Evolutionary conservation across 2,329 filamentous ascomycete species (phyloP).

Genomic region (Colletotrichum scovillei): DNA sequence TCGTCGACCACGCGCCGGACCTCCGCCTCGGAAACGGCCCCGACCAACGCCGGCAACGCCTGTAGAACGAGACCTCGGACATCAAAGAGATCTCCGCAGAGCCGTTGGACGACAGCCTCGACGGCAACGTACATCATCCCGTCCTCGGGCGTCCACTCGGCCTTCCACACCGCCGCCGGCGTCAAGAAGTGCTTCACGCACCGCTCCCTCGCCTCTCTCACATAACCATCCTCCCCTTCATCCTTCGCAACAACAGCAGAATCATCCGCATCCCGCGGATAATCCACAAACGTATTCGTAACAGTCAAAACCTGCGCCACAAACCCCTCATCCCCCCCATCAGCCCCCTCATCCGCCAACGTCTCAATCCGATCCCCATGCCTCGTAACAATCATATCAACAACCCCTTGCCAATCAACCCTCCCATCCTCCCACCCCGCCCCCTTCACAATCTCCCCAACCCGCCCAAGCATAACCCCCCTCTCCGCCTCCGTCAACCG

Average conservation of each 20-base stretch:
- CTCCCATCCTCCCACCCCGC: slow-evolving; percentile 39
- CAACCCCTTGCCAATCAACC: slow-evolving; percentile 74
- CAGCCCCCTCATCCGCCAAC: slow-evolving; percentile 23
- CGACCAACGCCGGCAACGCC: slow-evolving; percentile 11
- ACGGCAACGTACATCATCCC: slow-evolving; percentile 57
- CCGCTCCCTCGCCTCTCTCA: slow-evolving; percentile 52
- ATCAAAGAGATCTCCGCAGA: slow-evolving; percentile 47
- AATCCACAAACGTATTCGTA: slow-evolving; percentile 57
- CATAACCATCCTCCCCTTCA: slow-evolving; percentile 43
- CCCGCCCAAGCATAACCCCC: slow-evolving; percentile 52
- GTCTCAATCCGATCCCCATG: slow-evolving; percentile 65
- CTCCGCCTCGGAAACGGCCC: background rate
- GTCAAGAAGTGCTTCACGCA: slow-evolving; percentile 61
- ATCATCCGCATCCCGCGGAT: slow-evolving; percentile 40
- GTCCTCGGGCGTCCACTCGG: slow-evolving; percentile 54
- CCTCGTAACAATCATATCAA: slow-evolving; percentile 73
- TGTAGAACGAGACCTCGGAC: slow-evolving; percentile 1
- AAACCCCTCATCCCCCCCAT: slow-evolving; percentile 44
- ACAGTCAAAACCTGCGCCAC: slow-evolving; percentile 50
- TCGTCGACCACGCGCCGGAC: background rate
- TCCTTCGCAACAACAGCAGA: background rate
- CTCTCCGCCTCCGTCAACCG: slow-evolving; percentile 45
- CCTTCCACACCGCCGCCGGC: slow-evolving; percentile 39
- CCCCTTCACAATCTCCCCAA: slow-evolving; percentile 54
- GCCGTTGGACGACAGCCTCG: slow-evolving; percentile 47